Base-by-base conservation (phyloP, 371 early-diverging fungal genomes). In the Cladochytrium tenue region DNA sequence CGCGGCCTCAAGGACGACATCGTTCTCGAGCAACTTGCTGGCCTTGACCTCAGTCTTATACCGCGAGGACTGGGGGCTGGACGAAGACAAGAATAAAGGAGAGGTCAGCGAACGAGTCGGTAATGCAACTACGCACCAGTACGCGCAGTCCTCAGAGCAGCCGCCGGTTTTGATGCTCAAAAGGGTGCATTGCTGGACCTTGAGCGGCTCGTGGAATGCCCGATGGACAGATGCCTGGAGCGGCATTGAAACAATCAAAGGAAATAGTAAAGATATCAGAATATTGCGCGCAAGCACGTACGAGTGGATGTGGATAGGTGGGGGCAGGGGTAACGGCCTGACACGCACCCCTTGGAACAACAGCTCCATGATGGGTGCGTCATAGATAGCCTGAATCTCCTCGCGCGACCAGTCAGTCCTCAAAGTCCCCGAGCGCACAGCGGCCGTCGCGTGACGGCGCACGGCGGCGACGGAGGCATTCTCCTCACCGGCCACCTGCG, bases 111-210 rank as follows among this genome's bases (percentile, higher is more conserved):
- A 52, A 31, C 20, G 15, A 32, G 58, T 15, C 5, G 10, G 32
- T 20, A 32, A 32, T 5, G 15, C 13, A 15, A 13, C 13, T 58
- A 53, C 63, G 27, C 88, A 90, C 73, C 93, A 93, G 73, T 93
- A 93, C 60, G 90, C 83, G 78, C 93, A 93, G 70, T 93, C 93
- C 75, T 93, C 93, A 20, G 88, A 82, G 74, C 93, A 93, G 5
- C 93, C 93, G 67, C 93, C 93, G n/a, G 93, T 91, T 77, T 93
- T 93, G 81, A 93, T 92, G 63, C 88, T 88, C 53, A 92, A 68
- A 5, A 93, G 80, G 4, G 93, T 93, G 77, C 90, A 90, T 69
- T 91, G 92, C 71, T 93, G 93, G 20, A 93, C 91, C 32, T 85
- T 88, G 59, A 83, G 79, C 7, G 89, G 83, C 71, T 92, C 86